Base-by-base conservation (phyloP, 805 yeast genomes). In the Candida anglica region DNA sequence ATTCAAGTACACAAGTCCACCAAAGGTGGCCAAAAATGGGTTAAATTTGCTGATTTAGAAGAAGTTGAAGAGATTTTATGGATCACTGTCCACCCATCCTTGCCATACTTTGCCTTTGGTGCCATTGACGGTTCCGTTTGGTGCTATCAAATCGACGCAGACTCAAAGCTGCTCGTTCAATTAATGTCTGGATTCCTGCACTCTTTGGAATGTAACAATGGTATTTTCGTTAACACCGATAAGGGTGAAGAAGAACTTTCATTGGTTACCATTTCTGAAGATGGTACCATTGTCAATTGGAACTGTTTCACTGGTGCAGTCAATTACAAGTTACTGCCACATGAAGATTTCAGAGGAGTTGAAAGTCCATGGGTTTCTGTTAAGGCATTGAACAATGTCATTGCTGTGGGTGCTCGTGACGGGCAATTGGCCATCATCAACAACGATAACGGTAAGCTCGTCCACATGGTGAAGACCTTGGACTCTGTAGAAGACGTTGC, bases 81-180 rank as follows among this genome's bases (percentile, higher is more conserved):
- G 94, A 69, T 91, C 33, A 59, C 71, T 19, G 71, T 77, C 33
- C 98, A 93, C 61, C 96, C 96, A 18, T 66, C 67, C 15, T 81
- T 80, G 52, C 73, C 80, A 16, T 73, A 86, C 30, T 86, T 91
- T 66, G 97, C 98, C 10, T 86, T 86, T 53, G 97, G 98, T 41
- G 91, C 87, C 15, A 66, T 71, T 6, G 96, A 89, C 58, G 98
- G 98, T 3, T 82, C 95, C 0, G 94, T 89, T 3, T 91, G 96
- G 95, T 86, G 82, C 18, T 93, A 88, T 54, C 86, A 81, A 50
- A 71, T 89, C 26, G 79, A 75, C 38, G 68, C 82, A 32, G 34
- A 39, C 11, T 29, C 52, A 28, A 48, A 53, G 28, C 58, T 74
- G 8, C 59, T 84, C 34, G 86, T 78, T 38, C 84, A 80, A 53